Evolutionary conservation across 106 monocot species (phyloP).

Genomic region (Acorus gramineus): DNA sequence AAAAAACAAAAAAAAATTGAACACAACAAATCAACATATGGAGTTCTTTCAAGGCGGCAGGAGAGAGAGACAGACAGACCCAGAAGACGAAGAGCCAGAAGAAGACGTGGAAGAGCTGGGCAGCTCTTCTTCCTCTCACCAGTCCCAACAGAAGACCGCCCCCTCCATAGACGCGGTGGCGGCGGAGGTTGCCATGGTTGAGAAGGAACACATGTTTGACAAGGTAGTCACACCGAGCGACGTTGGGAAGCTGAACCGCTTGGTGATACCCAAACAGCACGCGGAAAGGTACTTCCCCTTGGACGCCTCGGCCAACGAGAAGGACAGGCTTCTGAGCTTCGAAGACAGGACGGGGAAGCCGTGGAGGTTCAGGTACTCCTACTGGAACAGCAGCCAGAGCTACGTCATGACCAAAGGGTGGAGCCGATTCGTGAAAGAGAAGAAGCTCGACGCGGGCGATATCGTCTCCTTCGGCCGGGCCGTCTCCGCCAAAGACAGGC

Average conservation of each 20-base stretch:
- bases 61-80: no score
- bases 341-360: conserved; percentile 76
- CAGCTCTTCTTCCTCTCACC: background rate
- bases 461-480: conserved; percentile 77
- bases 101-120: background rate
- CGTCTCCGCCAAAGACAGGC: conserved; percentile 32
- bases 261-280: conserved; percentile 94
- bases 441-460: conserved; percentile 81
- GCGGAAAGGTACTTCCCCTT: conserved; percentile 89
- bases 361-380: conserved; percentile 93
- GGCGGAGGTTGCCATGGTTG: conserved; percentile 9
- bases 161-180: background rate
- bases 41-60: no score
- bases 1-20: no score
- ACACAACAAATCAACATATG: no score
- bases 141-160: no score
- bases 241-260: conserved; percentile 87
- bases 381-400: conserved; percentile 99
- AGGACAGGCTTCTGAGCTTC: conserved; percentile 69
- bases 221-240: conserved; percentile 93
- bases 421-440: conserved; percentile 95
- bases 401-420: conserved; percentile 99
- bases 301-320: conserved; percentile 44
- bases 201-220: conserved; percentile 93
- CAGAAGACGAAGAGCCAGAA: no score